Base-by-base conservation (phyloP, 2,329 filamentous ascomycete genomes). In the Diaporthe sp. region DNA sequence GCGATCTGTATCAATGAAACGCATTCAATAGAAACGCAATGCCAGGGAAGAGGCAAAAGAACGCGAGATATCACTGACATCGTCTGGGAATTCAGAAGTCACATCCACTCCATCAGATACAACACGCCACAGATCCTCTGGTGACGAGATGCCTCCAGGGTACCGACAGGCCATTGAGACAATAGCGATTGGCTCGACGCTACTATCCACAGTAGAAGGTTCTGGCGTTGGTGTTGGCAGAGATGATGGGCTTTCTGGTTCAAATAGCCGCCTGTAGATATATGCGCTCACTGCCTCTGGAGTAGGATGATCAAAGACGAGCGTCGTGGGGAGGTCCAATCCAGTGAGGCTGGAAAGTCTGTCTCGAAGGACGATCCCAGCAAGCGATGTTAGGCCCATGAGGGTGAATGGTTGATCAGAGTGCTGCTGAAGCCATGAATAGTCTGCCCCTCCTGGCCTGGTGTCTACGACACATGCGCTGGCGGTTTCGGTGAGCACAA, bases 131-230 rank as follows among this genome's bases (percentile, higher is more conserved):
- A 72, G 35, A 50, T 72, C 70, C 40, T 72, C 70, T 3, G 70
- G 70, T 15, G 70, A 72, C 10, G 33, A 40, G 47, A 72, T 72
- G 25, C 70, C 70, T 30, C 70, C 70, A 13, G 70, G 70, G 12
- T 72, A 72, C 17, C 70, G 58, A 67, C 70, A 72, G 47, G 58
- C 70, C 70, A 72, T 72, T 2, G 70, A 72, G 2, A 72, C 38
- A 52, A 72, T 72, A 4, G 70, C 70, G 12, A 72, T 72, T n/a
- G 70, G 35, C 17, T 72, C 70, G 5, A 55, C 19, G 2, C 30
- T 47, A 13, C 12, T 42, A 7, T 28, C 22, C 22, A 4, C 47
- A 9, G 12, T 5, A 2, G 19, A n/a, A 4, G 6, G 4, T 35
- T 30, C 42, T 22, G 42, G 25, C 9, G 13, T 10, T 15, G 45